Evolutionary conservation across 331 rosid genomes (phyloP).

Genomic region (Telfairia occidentalis): DNA sequence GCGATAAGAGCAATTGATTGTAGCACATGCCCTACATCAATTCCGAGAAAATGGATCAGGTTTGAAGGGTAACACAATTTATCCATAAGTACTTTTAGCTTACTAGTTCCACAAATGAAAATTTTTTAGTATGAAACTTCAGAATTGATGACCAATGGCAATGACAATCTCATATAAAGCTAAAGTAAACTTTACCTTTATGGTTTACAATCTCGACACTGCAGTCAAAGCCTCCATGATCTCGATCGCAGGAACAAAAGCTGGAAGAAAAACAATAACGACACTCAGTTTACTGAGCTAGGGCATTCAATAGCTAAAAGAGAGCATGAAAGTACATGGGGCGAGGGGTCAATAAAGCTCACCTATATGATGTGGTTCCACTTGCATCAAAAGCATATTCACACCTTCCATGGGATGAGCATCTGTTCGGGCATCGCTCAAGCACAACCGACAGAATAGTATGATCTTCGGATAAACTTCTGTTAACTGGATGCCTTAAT

Average conservation of each 20-base stretch:
- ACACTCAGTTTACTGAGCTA: neutral
- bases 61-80: neutral
- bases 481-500: constrained; percentile 38
- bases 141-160: neutral
- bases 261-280: constrained; percentile 30
- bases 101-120: neutral
- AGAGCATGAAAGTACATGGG: neutral
- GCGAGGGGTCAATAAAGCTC: constrained; percentile 20
- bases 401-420: constrained; percentile 77
- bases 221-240: constrained; percentile 97
- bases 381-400: constrained; percentile 56
- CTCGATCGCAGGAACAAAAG: constrained; percentile 82
- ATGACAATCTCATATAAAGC: constrained; percentile 10
- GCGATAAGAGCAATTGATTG: constrained; percentile 70
- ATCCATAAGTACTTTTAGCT: neutral
- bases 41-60: constrained; percentile 2
- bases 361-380: constrained; percentile 86
- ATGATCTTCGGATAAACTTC: constrained; percentile 25
- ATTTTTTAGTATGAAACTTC: neutral
- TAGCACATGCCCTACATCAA: constrained; percentile 51
- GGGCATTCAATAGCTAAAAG: neutral
- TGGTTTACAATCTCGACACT: constrained; percentile 66
- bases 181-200: constrained; percentile 43
- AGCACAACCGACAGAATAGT: constrained; percentile 72
- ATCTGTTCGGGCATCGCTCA: constrained; percentile 81